Evolutionary conservation across 306 rosid genomes (phyloP).

Genomic region (Cicer cuneatum): DNA sequence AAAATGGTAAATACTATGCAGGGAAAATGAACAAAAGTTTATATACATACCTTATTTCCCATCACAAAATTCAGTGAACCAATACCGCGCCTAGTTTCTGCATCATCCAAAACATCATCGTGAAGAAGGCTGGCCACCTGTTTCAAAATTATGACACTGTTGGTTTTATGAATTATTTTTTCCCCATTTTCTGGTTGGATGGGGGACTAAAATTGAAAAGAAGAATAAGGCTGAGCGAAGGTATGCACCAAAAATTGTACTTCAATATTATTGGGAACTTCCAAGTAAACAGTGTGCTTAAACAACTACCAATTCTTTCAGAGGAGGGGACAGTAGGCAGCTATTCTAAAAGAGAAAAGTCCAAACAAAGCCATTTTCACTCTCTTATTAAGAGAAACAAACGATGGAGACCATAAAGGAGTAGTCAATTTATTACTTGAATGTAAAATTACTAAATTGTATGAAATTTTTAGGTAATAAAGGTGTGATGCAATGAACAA

Average conservation of each 20-base stretch:
- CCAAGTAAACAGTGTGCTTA: background rate
- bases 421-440: background rate
- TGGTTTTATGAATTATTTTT: too few species aligned
- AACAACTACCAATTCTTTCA: background rate
- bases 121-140: constrained; percentile 98
- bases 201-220: too few species aligned
- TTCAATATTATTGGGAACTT: background rate
- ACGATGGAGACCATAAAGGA: background rate
- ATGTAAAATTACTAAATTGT: background rate
- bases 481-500: background rate
- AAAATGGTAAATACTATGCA: background rate
- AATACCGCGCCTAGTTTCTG: constrained; percentile 90
- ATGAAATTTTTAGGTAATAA: background rate
- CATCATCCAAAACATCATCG: constrained; percentile 95
- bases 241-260: too few species aligned
- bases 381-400: background rate
- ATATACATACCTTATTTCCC: constrained; percentile 82
- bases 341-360: background rate
- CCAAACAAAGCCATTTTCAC: background rate
- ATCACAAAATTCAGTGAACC: constrained; percentile 76
- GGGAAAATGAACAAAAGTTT: constrained; percentile 27
- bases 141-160: constrained; percentile 5
- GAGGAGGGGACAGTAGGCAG: background rate
- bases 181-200: too few species aligned
- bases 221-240: too few species aligned